Percentiles rank a stretch among this genome's conserved stretches.
Evolutionary conservation across 495 filamentous ascomycete genomes (phyloP).

Genomic region (Penicillium psychrofluorescens): DNA sequence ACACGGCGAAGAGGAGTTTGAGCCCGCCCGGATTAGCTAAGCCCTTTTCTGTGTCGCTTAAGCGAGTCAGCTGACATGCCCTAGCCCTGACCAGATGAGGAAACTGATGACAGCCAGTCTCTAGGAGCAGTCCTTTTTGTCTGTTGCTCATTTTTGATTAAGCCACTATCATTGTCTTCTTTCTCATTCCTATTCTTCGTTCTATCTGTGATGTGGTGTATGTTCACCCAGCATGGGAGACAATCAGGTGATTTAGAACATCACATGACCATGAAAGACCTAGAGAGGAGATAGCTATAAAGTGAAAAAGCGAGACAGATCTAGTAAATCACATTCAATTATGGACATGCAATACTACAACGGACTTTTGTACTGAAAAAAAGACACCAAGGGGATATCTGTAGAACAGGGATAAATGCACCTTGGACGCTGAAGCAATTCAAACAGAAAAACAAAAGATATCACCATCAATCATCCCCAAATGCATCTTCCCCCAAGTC

Average conservation of each 20-base stretch:
- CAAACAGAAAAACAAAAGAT: background rate
- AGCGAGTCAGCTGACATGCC: conserved; percentile 23
- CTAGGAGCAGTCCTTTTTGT: background rate
- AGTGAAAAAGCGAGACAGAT: conserved; percentile 1
- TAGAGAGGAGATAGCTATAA: background rate
- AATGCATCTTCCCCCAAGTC: conserved; percentile 68
- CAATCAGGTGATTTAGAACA: background rate
- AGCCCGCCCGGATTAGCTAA: conserved; percentile 43
- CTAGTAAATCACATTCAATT: conserved; percentile 5
- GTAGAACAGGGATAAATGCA: conserved; percentile 10
- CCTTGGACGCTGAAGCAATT: conserved; percentile 8
- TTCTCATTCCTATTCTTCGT: too few relatives aligned
- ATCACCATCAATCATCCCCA: conserved; percentile 32
- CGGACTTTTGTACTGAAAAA: conserved; percentile 17
- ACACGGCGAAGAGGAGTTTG: conserved; percentile 35
- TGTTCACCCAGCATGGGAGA: too few relatives aligned
- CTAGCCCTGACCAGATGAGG: background rate
- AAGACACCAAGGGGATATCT: conserved; percentile 19
- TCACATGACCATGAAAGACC: background rate
- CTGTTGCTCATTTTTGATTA: too few relatives aligned
- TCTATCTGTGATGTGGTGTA: too few relatives aligned
- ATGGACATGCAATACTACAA: conserved; percentile 11
- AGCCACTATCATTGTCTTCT: too few relatives aligned
- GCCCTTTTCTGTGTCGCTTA: conserved; percentile 23
- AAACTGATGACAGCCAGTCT: background rate